These are phyloP conservation scores for Naegleria fowleri DNA, from an alignment of 208 protist genomes.

Conservation along the genomic window DNA sequence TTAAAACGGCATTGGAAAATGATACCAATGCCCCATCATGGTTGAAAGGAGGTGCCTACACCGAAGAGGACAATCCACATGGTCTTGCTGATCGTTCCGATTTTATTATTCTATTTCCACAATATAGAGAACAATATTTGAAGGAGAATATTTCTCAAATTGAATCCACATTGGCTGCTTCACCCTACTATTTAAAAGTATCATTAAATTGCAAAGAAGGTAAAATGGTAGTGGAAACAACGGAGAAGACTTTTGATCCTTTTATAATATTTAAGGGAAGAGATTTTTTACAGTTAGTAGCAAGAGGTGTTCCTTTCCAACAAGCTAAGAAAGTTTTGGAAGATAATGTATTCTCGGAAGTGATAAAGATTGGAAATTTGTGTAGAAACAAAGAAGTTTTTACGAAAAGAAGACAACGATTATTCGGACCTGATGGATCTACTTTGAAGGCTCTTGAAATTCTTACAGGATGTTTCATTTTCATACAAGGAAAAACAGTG, in stretches of 20 bases:
- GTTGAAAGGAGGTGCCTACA: conserved; percentile 7
- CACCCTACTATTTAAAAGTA: conserved; percentile 47
- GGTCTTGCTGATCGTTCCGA: conserved; percentile 78
- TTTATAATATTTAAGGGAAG: conserved; percentile 96
- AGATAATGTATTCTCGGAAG: conserved; percentile 92
- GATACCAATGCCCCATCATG: background rate
- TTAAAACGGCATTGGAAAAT: background rate
- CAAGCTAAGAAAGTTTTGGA: conserved; percentile 95
- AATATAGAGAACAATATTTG: conserved; percentile 96
- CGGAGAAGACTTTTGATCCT: conserved; percentile 96
- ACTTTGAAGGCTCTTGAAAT: conserved; percentile 97
- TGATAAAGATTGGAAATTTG: conserved; percentile 96
- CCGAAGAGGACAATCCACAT: conserved; percentile 22
- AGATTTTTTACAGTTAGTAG: conserved; percentile 95
- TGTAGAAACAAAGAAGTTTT: conserved; percentile 93
- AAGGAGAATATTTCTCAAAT: conserved; percentile 86
- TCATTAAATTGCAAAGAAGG: conserved; percentile 52
- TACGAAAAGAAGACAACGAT: conserved; percentile 95
- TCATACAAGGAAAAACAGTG: conserved; percentile 98
- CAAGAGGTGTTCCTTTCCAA: conserved; percentile 85
- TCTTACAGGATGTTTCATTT: conserved; percentile 96
- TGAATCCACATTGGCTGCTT: background rate
- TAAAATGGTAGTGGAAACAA: conserved; percentile 96
- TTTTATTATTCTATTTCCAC: conserved; percentile 95
- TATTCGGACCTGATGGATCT: conserved; percentile 95